Base-by-base conservation (phyloP, 2,329 filamentous ascomycete species). In the Periconia sp. region DNA sequence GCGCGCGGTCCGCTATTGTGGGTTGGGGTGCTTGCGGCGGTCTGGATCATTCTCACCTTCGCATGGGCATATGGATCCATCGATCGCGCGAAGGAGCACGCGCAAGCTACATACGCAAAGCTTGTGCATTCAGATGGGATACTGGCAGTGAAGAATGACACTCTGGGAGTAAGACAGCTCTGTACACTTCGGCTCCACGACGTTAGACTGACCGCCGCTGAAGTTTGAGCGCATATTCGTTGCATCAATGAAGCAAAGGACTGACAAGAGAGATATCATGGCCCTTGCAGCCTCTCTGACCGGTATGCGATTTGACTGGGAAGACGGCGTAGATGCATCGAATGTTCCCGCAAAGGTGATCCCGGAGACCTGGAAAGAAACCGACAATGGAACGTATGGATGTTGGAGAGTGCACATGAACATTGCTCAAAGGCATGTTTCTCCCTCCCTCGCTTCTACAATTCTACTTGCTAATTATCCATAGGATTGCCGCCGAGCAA, bases 221-320 rank as follows among this genome's bases (percentile, higher is more conserved):
- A 35, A 79, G 77, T 81, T 81, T 49, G 66, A 75, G 19, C 69
- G 76, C 36, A 74, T 81, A 9, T 72, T 80, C 46, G 75, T 78
- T 17, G 69, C 81, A 24, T 78, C 75, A 26, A 67, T 82, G 4
- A 73, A 75, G 0, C 62, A 68, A 3, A 64, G 78, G 3, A 74
- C 70, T 11, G 79, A 81, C 48, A 73, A 76, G n/a, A 69, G 76
- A 17, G 76, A 81, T 63, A 66, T 72, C 3, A 72, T 80, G 57
- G 63, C 68, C 1, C 61, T 78, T 9, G 71, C 74, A 2, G 74
- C 75, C 1, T 68, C 71, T 1, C 63, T 78, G 3, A 76, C 68
- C 18, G 68, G 70, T 12, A 55, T 81, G 8, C 54, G 68, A 1
- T 54, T 80, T 22, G 69, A 71, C 1, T 80, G 73, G 51, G 51